Conservation (phyloP, 192 early-diverging fungal species). For the Dispira simplex region DNA sequence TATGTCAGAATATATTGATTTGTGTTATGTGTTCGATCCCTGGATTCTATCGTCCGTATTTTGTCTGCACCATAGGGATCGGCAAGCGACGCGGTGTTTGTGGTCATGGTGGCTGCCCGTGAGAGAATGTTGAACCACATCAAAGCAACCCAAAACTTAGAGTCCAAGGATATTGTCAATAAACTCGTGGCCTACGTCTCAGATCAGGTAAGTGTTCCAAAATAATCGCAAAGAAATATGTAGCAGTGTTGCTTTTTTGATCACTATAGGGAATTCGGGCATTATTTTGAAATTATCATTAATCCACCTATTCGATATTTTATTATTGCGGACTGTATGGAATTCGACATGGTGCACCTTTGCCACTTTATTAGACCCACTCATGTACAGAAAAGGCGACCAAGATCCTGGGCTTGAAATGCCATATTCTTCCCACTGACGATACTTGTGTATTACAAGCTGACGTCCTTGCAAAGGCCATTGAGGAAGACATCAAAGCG, state of each 20-base stretch:
- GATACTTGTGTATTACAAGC: slow-evolving; percentile 20
- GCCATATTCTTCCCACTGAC: slow-evolving; percentile 24
- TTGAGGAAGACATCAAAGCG: slow-evolving; percentile 27
- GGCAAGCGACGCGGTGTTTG: slow-evolving; percentile 38
- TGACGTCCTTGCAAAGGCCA: slow-evolving; percentile 23
- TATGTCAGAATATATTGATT: too few species aligned
- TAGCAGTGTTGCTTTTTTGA: too few species aligned
- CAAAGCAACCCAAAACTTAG: background rate
- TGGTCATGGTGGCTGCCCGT: slow-evolving; percentile 39
- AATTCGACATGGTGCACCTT: too few species aligned
- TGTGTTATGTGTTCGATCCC: too few species aligned
- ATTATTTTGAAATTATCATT: too few species aligned
- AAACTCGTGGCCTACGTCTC: slow-evolving; percentile 42
- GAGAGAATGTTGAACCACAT: slow-evolving; percentile 12
- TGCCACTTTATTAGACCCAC: slow-evolving; percentile 23
- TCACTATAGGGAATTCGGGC: too few species aligned
- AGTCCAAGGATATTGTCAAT: background rate
- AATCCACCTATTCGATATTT: too few species aligned
- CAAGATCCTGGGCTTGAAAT: slow-evolving; percentile 27
- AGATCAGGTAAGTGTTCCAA: slow-evolving; percentile 28
- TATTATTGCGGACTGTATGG: too few species aligned
- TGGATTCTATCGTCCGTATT: background rate
- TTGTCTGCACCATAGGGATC: slow-evolving; percentile 15
- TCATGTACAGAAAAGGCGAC: slow-evolving; percentile 34
- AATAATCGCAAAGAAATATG: too few species aligned